Base-by-base conservation (phyloP, 2,329 filamentous ascomycete genomes). In the Neospermospora avenae region DNA sequence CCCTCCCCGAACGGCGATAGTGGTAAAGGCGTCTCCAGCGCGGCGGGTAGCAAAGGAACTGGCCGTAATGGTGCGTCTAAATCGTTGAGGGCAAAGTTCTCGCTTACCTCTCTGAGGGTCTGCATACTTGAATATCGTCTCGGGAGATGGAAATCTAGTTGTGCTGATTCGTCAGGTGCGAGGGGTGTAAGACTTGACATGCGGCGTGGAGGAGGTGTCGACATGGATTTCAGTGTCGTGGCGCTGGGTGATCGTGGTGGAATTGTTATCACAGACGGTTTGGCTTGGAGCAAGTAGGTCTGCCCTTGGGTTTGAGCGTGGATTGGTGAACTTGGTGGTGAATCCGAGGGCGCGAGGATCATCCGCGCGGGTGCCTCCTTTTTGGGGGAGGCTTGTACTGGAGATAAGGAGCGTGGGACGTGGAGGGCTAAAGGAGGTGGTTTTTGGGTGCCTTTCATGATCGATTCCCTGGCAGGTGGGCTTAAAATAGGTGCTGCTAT, bases 111-210 rank as follows among this genome's bases (percentile, higher is more conserved):
- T 11, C 46, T 46, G 3, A 64, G 51, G 4, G 41, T 42, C 52
- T 63, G 63, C 63, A 64, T 66, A 51, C 62, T 67, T n/a, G 65
- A 61, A 18, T 58, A 61, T 1, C 64, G 62, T 10, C 64, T 65
- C 46, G 65, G 65, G 20, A 67, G 57, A 22, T 67, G 57, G 35
- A 65, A 63, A 20, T 69, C 62, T 1, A 62, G 46, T 16, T 61
- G 46, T 28, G 57, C 39, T 16, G 59, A 44, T 42, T 65, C 55
- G 13, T 53, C 22, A 1, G 64, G 60, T 25, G 39, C 55, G 2
- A 59, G 44, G 4, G 65, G 62, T 18, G 63, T 60, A 3, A 67
- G 58, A 45, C 59, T 68, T 22, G 68, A 64, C 39, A 62, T 59
- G 25, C 63, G 65, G 20, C 52, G 60, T 20, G 59, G 45, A 3